Conservation (phyloP, 2,329 filamentous ascomycete species). For the Gyromitra esculenta region DNA sequence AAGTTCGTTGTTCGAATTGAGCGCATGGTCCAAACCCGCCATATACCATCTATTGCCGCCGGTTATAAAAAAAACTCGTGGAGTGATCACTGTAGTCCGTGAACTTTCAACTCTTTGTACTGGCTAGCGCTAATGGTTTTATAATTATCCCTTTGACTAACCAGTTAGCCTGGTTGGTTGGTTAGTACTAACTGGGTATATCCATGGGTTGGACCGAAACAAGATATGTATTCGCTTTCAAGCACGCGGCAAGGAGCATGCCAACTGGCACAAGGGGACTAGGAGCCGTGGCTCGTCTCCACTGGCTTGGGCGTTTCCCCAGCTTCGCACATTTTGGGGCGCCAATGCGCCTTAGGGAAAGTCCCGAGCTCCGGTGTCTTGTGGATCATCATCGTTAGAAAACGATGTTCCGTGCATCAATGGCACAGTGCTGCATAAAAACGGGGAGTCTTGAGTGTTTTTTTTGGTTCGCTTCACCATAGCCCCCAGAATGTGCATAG, state of each 20-base stretch:
- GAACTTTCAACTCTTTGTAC: neutral
- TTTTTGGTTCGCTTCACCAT: neutral
- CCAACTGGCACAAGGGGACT: constrained; percentile 38
- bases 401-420: constrained; percentile 9
- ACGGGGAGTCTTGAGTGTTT: constrained; percentile 11
- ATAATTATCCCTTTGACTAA: neutral
- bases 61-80: constrained; percentile 14
- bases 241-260: constrained; percentile 41
- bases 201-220: constrained; percentile 27
- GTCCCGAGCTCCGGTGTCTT: neutral
- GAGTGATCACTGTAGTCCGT: neutral
- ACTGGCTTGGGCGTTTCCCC: constrained; percentile 40
- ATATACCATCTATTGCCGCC: constrained; percentile 27
- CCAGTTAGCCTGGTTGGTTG: neutral
- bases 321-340: constrained; percentile 14
- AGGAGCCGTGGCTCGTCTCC: constrained; percentile 48
- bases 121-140: neutral
- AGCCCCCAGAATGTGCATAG: constrained; percentile 10
- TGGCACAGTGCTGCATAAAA: constrained; percentile 23
- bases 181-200: constrained; percentile 6
- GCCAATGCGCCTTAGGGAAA: constrained; percentile 37
- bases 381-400: constrained; percentile 9
- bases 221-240: constrained; percentile 36
- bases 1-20: constrained; percentile 8
- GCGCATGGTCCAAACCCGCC: constrained; percentile 6